Conservation (phyloP, 192 early-diverging fungal species). For the Linnemannia exigua region DNA sequence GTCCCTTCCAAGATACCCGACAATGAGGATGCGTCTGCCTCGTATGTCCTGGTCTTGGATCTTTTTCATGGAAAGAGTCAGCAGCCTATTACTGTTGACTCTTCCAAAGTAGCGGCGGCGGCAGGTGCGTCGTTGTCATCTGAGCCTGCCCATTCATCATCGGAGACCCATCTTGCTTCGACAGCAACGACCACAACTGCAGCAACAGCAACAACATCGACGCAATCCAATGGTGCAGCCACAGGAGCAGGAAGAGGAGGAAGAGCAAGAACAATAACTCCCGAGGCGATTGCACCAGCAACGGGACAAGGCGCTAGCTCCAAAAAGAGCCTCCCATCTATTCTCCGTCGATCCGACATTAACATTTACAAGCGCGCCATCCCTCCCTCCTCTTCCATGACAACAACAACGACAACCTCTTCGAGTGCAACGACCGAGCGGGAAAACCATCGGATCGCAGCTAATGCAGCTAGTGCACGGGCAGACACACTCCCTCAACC, state of each 20-base stretch:
- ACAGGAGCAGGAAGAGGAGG: background rate
- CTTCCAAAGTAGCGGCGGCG: slow-evolving; percentile 1
- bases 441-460: background rate
- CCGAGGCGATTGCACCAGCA: background rate
- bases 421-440: background rate
- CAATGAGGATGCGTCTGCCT: slow-evolving; percentile 10
- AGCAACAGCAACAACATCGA: background rate
- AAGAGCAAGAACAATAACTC: background rate
- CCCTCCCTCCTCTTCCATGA: background rate
- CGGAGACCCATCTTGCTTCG: background rate
- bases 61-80: slow-evolving; percentile 28
- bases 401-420: background rate
- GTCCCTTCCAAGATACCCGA: slow-evolving; percentile 22
- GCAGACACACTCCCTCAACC: background rate
- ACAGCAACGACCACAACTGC: background rate
- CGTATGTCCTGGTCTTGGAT: slow-evolving; percentile 25
- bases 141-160: background rate
- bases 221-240: background rate
- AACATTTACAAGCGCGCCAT: slow-evolving; percentile 20
- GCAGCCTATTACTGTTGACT: slow-evolving; percentile 12
- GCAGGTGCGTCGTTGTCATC: background rate
- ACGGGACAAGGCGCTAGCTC: background rate
- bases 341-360: slow-evolving; percentile 41
- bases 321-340: slow-evolving; percentile 13
- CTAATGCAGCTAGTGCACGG: background rate